Evolutionary conservation across 2,329 filamentous ascomycete genomes (phyloP).

Genomic region (Colletotrichum chrysophilum): DNA sequence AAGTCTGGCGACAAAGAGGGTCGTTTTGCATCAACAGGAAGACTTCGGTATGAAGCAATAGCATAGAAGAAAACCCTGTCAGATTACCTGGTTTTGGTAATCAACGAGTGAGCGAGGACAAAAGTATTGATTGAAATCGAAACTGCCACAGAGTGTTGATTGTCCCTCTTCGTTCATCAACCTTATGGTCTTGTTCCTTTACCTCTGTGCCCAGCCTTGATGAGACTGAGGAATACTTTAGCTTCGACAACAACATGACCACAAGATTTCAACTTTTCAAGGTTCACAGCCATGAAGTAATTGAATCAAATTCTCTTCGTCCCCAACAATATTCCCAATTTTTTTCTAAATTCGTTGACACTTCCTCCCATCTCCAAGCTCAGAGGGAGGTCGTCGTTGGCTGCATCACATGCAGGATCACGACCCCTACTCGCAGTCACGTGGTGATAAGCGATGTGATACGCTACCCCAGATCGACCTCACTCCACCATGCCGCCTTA

Average conservation of each 20-base stretch:
- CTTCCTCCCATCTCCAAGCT: background rate
- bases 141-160: background rate
- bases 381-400: background rate
- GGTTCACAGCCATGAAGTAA: no score
- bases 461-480: background rate
- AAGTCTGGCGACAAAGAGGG: background rate
- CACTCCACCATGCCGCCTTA: conserved; percentile 17
- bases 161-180: accelerated
- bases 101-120: background rate
- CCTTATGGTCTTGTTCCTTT: background rate
- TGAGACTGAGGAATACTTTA: background rate
- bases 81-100: background rate
- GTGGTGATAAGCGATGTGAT: conserved; percentile 22
- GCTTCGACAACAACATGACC: background rate
- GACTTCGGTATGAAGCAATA: background rate
- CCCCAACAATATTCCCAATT: background rate
- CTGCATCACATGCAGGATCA: conserved; percentile 16
- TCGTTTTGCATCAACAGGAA: background rate
- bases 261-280: background rate
- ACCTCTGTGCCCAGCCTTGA: background rate
- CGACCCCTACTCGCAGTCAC: conserved; percentile 1
- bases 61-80: background rate
- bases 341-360: background rate
- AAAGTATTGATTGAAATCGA: background rate
- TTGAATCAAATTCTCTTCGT: background rate